Conservation (phyloP, 495 filamentous ascomycete genomes). For the Gamarada debralockiae region DNA sequence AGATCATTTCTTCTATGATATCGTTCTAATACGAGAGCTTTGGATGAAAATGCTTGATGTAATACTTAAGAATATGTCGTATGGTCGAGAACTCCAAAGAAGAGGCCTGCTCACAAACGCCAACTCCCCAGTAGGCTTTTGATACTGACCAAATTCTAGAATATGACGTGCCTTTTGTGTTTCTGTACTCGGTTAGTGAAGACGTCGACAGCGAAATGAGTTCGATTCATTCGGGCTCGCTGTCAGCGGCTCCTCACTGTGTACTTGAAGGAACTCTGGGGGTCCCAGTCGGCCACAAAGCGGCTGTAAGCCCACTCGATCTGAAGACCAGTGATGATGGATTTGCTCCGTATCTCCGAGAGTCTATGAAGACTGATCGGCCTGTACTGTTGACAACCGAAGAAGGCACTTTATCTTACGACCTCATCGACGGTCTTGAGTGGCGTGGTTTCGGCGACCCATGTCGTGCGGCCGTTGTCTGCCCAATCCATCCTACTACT, state of each 20-base stretch:
- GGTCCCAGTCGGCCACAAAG: slow-evolving; percentile 54
- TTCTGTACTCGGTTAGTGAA: slow-evolving; percentile 54
- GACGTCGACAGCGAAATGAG: slow-evolving; percentile 51
- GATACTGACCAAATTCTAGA: slow-evolving; percentile 23
- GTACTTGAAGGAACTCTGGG: slow-evolving; percentile 59
- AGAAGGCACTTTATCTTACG: slow-evolving; percentile 42
- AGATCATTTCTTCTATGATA: too few relatives aligned
- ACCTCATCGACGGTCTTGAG: slow-evolving; percentile 56
- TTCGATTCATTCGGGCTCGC: slow-evolving; percentile 57
- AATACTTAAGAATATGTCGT: too few relatives aligned
- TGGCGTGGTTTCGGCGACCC: slow-evolving; percentile 63
- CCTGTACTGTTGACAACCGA: slow-evolving; percentile 56
- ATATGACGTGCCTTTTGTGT: slow-evolving; percentile 58
- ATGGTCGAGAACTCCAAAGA: too few relatives aligned
- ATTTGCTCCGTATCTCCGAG: slow-evolving; percentile 61
- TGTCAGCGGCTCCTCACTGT: slow-evolving; percentile 48
- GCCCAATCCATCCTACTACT: slow-evolving; percentile 66
- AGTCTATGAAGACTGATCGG: slow-evolving; percentile 57
- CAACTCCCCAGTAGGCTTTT: too few relatives aligned
- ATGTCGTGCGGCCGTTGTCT: slow-evolving; percentile 61
- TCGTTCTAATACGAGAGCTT: too few relatives aligned
- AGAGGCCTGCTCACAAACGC: too few relatives aligned
- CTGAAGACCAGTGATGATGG: slow-evolving; percentile 57
- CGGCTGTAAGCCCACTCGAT: slow-evolving; percentile 51
- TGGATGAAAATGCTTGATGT: too few relatives aligned